phyloP scores from a whole-genome alignment of 1,139 yeast species.

The Trichomonascaceae sp. region DNA sequence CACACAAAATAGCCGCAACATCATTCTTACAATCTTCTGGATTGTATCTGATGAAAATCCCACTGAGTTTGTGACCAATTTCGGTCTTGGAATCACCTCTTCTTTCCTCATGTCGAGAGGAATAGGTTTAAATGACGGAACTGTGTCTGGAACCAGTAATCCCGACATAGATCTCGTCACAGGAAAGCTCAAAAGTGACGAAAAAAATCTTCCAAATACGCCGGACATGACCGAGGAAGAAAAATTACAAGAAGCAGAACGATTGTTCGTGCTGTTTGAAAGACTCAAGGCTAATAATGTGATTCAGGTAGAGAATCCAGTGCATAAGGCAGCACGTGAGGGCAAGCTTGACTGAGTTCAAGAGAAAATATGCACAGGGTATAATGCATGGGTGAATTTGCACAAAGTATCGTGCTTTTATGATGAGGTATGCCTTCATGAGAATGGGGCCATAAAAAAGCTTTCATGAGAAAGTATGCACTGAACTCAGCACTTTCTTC shows the following conservation, averaged over 20 bases:
- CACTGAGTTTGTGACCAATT: constrained; percentile 22
- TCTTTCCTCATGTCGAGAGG: constrained; percentile 25
- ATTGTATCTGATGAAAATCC: constrained; percentile 17
- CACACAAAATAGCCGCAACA: constrained; percentile 15
- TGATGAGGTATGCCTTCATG: not conserved
- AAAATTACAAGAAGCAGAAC: constrained; percentile 49
- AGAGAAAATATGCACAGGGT: no score
- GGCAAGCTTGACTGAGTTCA: constrained; percentile 19
- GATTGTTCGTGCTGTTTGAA: constrained; percentile 45
- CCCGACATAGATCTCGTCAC: constrained; percentile 26
- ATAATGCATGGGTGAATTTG: no score
- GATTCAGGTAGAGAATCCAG: constrained; percentile 40
- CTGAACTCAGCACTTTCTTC: not conserved
- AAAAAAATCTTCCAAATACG: constrained; percentile 6
- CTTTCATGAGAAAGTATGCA: not conserved
- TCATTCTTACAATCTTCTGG: constrained; percentile 22
- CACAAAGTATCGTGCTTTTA: no score
- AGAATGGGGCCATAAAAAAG: no score
- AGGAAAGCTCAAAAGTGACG: constrained; percentile 23
- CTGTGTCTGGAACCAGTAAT: constrained; percentile 8
- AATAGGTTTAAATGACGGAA: constrained; percentile 18
- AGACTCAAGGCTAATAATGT: constrained; percentile 44
- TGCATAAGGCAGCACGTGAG: constrained; percentile 24
- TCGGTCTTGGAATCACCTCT: constrained; percentile 30
- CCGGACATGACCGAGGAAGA: constrained; percentile 42